Evolutionary conservation across 192 early-diverging fungal genomes (phyloP), one percentile per base, ranked within the genome.

Genomic region (Spizellomyces sp.): DNA sequence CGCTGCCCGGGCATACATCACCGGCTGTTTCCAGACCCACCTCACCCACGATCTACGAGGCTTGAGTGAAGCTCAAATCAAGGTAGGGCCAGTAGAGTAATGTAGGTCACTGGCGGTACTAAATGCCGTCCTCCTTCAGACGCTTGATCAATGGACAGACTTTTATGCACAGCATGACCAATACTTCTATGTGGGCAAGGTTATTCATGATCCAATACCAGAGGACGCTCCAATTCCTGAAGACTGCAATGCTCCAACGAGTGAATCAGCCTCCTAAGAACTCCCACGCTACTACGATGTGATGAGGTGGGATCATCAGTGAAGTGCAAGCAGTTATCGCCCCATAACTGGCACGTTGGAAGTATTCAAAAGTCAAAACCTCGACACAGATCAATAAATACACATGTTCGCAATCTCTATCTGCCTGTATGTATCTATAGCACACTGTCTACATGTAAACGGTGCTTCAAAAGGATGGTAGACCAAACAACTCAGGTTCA

Each of bases 31-130:
- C 71, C 67, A 93, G 63, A 91, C 91, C 46, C 94, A 99, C 73
- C 77, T 96, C 21, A 97, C 95, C 9, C 95, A 95, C 68, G 98
- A 99, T 81, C 78, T 94, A 12, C 88, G 96, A 45, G 96, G 95
- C 9, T 81, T 99, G 41, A 89, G 79, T 2, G 78, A 84, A 12
- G 70, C 80, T 4, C 84, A 99, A 79, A 67, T 98, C 8, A 86
- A 89, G 54, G 93, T 91, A 83, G 69, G 80, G 45, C 1, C 27
- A 36, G 43, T 45, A 36, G 9, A 22, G 6, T 19, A 36, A 19
- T 19, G 2, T 12, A 12, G 12, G 12, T 4, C 17, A 12, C 50
- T 19, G 14, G 12, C 50, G 4, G 50, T 19, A 54, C 14, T 54
- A 54, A 36, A 2, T 2, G 4, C 17, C 17, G 50, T n/a, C 12